phyloP scores from a whole-genome alignment of 2,329 filamentous ascomycete genomes.

The Sclerotinia sclerotiorum region DNA sequence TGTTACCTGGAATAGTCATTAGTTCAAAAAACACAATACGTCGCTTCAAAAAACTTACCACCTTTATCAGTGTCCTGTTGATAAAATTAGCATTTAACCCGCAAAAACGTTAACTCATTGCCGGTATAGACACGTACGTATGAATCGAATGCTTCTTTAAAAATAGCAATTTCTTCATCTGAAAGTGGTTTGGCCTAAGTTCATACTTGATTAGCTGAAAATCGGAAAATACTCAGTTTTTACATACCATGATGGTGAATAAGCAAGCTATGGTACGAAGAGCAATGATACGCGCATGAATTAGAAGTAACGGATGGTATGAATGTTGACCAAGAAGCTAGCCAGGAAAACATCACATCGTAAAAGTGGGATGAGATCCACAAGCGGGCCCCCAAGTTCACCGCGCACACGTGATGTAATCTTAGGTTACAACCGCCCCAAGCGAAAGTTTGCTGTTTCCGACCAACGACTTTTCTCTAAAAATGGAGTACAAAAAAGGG shows the following conservation, averaged over 20 bases:
- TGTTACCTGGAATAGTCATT: slow-evolving; percentile 15
- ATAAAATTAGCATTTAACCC: neutral
- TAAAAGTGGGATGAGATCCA: slow-evolving; percentile 2
- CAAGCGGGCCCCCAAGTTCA: neutral
- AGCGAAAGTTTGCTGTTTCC: neutral
- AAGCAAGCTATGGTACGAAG: neutral
- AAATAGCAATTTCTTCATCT: slow-evolving; percentile 19
- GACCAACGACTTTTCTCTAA: no score
- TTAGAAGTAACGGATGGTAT: neutral
- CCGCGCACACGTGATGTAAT: neutral
- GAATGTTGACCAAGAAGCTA: neutral
- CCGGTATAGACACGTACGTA: slow-evolving; percentile 16
- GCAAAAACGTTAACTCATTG: no score
- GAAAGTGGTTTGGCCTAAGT: slow-evolving; percentile 22
- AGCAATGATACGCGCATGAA: neutral
- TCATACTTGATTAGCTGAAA: neutral
- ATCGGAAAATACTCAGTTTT: rapidly evolving
- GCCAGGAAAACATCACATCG: neutral
- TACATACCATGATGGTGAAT: neutral
- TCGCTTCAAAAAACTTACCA: neutral
- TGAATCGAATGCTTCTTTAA: slow-evolving; percentile 23
- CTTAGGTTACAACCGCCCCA: neutral
- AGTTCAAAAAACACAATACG: neutral
- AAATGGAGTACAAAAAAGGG: no score
- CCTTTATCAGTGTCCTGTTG: slow-evolving; percentile 25